phyloP scores from a whole-genome alignment of 2,329 filamentous ascomycete species.

The Fonsecaea monophora region DNA sequence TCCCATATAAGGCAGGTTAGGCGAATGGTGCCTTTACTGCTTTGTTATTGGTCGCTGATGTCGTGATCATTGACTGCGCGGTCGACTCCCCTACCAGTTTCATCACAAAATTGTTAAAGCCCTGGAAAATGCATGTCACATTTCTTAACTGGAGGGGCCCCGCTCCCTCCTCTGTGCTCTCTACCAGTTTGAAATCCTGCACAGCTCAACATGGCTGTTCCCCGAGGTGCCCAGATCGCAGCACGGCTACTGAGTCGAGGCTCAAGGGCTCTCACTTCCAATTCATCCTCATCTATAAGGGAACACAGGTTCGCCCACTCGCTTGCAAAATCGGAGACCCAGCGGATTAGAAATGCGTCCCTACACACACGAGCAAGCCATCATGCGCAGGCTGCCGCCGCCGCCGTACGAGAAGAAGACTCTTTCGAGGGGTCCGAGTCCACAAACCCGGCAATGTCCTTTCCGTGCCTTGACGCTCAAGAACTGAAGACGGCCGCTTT shows the following conservation, averaged over 20 bases:
- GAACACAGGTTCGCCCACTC: slow-evolving; percentile 1
- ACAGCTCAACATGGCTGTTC: slow-evolving; percentile 32
- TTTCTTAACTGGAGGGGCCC: slow-evolving; percentile 15
- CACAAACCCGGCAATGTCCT: slow-evolving; percentile 85
- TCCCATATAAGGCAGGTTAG: neutral
- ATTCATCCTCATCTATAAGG: slow-evolving; percentile 17
- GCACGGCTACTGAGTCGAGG: slow-evolving; percentile 38
- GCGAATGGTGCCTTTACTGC: neutral
- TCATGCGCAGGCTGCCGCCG: slow-evolving; percentile 35
- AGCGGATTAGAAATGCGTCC: slow-evolving; percentile 21
- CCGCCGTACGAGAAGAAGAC: slow-evolving; percentile 35
- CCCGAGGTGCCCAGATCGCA: slow-evolving; percentile 39
- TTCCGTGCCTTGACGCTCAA: slow-evolving; percentile 86
- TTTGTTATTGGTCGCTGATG: slow-evolving; percentile 10
- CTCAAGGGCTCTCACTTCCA: slow-evolving; percentile 21
- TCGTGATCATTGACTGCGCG: slow-evolving; percentile 13
- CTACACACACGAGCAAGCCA: slow-evolving; percentile 32
- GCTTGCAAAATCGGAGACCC: neutral
- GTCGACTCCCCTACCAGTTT: neutral
- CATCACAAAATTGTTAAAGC: neutral
- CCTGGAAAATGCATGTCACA: slow-evolving; percentile 18
- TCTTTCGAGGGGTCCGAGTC: slow-evolving; percentile 45
- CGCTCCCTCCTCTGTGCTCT: slow-evolving; percentile 15
- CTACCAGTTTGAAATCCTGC: neutral
- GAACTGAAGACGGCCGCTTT: slow-evolving; percentile 80